These are phyloP conservation scores for Sesbania bispinosa DNA, from an alignment of 306 rosid species.

Conservation along the genomic window DNA sequence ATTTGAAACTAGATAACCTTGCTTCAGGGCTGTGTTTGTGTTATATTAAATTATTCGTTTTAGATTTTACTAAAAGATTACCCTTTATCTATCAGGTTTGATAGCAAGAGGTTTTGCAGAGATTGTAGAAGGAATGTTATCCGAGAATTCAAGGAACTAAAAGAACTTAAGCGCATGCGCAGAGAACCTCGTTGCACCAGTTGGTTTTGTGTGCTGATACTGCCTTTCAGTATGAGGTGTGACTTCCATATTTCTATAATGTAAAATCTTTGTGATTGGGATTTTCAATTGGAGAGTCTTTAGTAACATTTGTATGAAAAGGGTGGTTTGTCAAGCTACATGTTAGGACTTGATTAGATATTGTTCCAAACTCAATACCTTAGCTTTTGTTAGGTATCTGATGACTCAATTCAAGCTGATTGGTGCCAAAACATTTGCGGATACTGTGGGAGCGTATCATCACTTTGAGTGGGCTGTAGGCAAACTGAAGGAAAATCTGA, in stretches of 20 bases:
- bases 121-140: constrained; percentile 98
- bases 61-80: constrained; percentile 18
- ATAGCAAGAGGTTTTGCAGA: constrained; percentile 99
- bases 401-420: constrained; percentile 82
- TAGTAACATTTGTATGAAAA: constrained; percentile 9
- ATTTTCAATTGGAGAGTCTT: constrained; percentile 11
- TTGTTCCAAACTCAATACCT: constrained; percentile 13
- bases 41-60: neutral
- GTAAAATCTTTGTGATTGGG: constrained; percentile 20
- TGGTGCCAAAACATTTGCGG: constrained; percentile 89
- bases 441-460: constrained; percentile 73
- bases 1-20: neutral
- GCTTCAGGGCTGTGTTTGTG: neutral
- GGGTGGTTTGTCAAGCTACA: constrained; percentile 6
- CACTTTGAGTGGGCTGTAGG: constrained; percentile 99
- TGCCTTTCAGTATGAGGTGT: constrained; percentile 93
- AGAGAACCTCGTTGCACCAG: constrained; percentile 92
- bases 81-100: constrained; percentile 69
- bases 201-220: constrained; percentile 98
- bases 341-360: neutral
- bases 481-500: constrained; percentile 87
- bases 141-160: constrained; percentile 96
- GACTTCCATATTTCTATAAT: constrained; percentile 31
- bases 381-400: constrained; percentile 63
- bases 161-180: constrained; percentile 91